A percentile compares a stretch with the other conserved stretches of the same genome.
phyloP scores from a whole-genome alignment of 805 yeast genomes.

The Saccharomycopsis babjevae region DNA sequence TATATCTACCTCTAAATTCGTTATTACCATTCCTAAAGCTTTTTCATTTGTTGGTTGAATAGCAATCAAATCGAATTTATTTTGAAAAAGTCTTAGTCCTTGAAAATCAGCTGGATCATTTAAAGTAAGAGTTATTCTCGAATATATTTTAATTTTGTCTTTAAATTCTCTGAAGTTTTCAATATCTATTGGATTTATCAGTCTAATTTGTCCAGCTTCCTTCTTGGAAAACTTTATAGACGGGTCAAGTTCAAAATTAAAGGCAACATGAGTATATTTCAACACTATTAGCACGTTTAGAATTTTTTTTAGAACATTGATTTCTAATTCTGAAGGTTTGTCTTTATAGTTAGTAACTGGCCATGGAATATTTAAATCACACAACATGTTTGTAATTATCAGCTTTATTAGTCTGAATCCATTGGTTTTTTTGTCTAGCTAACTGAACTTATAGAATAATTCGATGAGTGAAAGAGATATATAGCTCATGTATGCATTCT shows the following conservation, averaged over 20 bases:
- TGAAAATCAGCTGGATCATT: constrained; percentile 74
- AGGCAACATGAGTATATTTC: constrained; percentile 70
- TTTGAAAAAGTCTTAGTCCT: constrained; percentile 33
- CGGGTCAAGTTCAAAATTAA: constrained; percentile 52
- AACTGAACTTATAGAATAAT: neutral
- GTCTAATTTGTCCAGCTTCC: constrained; percentile 13
- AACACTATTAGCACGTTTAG: constrained; percentile 44
- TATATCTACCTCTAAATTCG: constrained; percentile 71
- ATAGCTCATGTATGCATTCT: too few relatives aligned
- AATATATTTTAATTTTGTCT: constrained; percentile 38
- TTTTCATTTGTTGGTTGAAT: constrained; percentile 74
- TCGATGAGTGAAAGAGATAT: neutral
- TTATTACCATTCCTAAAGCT: constrained; percentile 63
- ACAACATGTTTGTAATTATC: constrained; percentile 29
- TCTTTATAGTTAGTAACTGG: constrained; percentile 43
- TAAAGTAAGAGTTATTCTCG: constrained; percentile 66
- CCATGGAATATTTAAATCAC: constrained; percentile 69
- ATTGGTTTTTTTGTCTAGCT: neutral
- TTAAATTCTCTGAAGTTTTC: constrained; percentile 24
- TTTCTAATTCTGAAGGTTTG: constrained; percentile 33
- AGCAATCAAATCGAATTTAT: constrained; percentile 67
- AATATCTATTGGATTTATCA: constrained; percentile 36
- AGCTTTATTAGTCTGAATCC: neutral
- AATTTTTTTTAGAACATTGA: constrained; percentile 37
- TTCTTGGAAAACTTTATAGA: constrained; percentile 39